These are phyloP conservation scores for Colletotrichum sublineola DNA, from an alignment of 2,329 filamentous ascomycete genomes.

Conservation along the genomic window DNA sequence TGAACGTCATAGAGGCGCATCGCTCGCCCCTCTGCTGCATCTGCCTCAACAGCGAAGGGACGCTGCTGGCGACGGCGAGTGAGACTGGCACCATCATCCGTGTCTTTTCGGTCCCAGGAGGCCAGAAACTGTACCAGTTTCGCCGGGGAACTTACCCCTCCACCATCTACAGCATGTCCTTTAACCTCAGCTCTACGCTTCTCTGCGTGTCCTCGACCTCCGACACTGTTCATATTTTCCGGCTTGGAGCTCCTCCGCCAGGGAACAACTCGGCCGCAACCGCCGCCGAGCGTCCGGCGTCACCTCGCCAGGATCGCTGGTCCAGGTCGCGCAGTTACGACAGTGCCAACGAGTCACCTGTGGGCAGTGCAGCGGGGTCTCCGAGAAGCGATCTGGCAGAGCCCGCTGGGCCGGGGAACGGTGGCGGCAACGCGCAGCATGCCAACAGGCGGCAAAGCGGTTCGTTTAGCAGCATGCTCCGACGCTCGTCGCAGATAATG, in stretches of 20 bases:
- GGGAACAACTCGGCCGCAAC: constrained; percentile 50
- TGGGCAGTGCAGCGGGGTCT: constrained; percentile 56
- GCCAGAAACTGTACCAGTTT: constrained; percentile 96
- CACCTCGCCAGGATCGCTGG: constrained; percentile 65
- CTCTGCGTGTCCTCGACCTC: constrained; percentile 96
- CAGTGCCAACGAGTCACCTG: constrained; percentile 66
- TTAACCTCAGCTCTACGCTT: constrained; percentile 93
- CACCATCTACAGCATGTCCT: constrained; percentile 98
- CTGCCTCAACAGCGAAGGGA: constrained; percentile 92
- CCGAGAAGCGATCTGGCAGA: constrained; percentile 64
- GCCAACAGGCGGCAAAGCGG: constrained; percentile 71
- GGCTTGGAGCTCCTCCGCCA: constrained; percentile 69
- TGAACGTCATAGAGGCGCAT: constrained; percentile 96
- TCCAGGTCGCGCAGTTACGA: constrained; percentile 67
- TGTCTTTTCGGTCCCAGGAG: constrained; percentile 91
- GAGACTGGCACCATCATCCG: constrained; percentile 98
- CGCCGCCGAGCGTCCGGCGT: constrained; percentile 54
- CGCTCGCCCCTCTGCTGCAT: constrained; percentile 91
- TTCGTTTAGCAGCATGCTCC: constrained; percentile 88
- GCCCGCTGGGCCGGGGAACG: constrained; percentile 46
- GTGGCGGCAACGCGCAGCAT: constrained; percentile 47
- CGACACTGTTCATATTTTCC: constrained; percentile 97
- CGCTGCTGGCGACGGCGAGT: constrained; percentile 90
- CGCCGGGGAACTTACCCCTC: constrained; percentile 94
- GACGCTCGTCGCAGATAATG: constrained; percentile 95